Base-by-base conservation (phyloP, 805 yeast species). In the Ogataea methylovora region DNA sequence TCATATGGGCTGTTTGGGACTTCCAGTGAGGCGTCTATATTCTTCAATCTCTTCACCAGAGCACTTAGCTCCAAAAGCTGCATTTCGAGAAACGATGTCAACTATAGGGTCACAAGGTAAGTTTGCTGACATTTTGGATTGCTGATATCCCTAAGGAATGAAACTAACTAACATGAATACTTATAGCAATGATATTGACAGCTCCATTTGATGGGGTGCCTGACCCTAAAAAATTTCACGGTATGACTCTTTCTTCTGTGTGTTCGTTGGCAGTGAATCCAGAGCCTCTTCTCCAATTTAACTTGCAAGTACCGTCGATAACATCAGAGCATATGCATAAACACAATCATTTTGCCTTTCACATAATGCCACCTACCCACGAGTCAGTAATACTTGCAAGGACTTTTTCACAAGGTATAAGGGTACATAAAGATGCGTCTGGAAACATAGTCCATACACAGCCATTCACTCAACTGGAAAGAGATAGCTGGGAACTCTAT, bases 241-340 rank as follows among this genome's bases (percentile, higher is more conserved):
- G 97, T 0, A 75, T 84, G 65, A 86, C 97, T 0, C 63, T 90
- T 2, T 83, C 95, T 3, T 85, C 95, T 1, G 84, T 87, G 29
- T 74, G 85, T 10, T 87, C 97, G 1, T 60, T 90, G 11, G 78
- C 94, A 1, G 71, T 87, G 20, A 65, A 69, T 31, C 96, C 96
- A 0, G 66, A 65, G 11, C 94, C 95, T 2, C 58, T 88, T 35
- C 49, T 90, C 1, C 92, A 85, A 48, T 88, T 90, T 63, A 90
- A 90, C 53, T 62, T 90, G 25, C 94, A 84, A 55, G 61, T 78
- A 11, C 97, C 97, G 0, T 84, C 95, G 5, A 69, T 79, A 22
- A 88, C 97, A 0, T 79, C 94, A 0, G 61, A 64, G 6, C 61
- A 73, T 9, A 60, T 90, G 19, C 85, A 83, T 47, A 59, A 65